Percentiles rank a stretch among this genome's conserved stretches.
These are phyloP conservation scores for Globisporangium polare DNA, from an alignment of 352 stramenopile genomes.

Conservation along the genomic window DNA sequence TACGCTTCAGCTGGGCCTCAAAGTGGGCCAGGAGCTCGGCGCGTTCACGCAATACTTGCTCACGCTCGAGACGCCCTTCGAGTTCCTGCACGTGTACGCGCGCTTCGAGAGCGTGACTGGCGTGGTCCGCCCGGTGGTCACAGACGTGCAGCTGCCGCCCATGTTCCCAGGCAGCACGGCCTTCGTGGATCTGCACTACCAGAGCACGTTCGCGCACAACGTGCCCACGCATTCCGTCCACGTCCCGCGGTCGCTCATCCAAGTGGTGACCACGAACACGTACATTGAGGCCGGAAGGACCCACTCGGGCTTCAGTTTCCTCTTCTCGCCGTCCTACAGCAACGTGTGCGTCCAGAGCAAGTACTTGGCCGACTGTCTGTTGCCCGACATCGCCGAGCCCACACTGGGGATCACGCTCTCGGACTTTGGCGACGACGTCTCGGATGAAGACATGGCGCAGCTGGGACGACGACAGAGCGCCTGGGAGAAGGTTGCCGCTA, in stretches of 20 bases:
- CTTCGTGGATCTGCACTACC: slow-evolving; percentile 33
- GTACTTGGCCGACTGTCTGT: slow-evolving; percentile 38
- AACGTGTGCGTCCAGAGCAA: slow-evolving; percentile 20
- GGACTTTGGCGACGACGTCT: slow-evolving; percentile 31
- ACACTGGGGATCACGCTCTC: slow-evolving; percentile 24
- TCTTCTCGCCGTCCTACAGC: slow-evolving; percentile 31
- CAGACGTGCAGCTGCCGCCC: slow-evolving; percentile 25
- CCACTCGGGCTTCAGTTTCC: slow-evolving; percentile 6
- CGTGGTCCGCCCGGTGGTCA: slow-evolving; percentile 24
- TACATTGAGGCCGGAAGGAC: background rate
- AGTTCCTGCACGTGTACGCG: slow-evolving; percentile 36
- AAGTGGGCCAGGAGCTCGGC: slow-evolving; percentile 19
- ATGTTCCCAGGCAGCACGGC: slow-evolving; percentile 32
- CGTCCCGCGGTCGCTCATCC: background rate
- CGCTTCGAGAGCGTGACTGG: slow-evolving; percentile 29
- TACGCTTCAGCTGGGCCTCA: slow-evolving; percentile 24
- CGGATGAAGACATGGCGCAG: slow-evolving; percentile 26
- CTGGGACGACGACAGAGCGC: slow-evolving; percentile 28
- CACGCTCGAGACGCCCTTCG: slow-evolving; percentile 30
- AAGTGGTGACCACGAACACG: slow-evolving; percentile 7
- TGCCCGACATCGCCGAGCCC: slow-evolving; percentile 14
- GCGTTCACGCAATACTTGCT: slow-evolving; percentile 29
- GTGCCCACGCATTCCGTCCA: slow-evolving; percentile 19
- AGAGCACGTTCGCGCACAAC: slow-evolving; percentile 37
- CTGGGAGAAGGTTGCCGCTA: slow-evolving; percentile 19